Conservation (phyloP, 352 stramenopile genomes). For the Aphanomyces cochlioides region DNA sequence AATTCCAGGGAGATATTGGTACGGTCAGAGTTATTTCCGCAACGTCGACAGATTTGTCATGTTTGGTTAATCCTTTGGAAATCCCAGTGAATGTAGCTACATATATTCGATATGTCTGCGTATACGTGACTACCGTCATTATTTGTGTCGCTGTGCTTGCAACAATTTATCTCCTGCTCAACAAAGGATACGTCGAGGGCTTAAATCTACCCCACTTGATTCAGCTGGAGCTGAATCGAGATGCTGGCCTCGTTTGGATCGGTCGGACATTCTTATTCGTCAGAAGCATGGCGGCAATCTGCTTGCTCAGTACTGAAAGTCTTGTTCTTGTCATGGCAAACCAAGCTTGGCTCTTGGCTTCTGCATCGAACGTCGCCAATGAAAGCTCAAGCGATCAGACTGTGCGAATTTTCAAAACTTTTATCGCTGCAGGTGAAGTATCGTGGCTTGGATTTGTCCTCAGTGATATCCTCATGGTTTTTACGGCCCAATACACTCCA, state of each 20-base stretch:
- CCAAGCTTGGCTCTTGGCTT: not conserved
- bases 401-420: not conserved
- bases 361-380: not conserved
- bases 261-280: constrained; percentile 15
- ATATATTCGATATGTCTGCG: constrained; percentile 18
- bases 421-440: constrained; percentile 1
- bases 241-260: constrained; percentile 7
- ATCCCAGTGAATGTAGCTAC: constrained; percentile 17
- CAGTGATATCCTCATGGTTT: not conserved
- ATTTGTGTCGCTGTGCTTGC: constrained; percentile 4
- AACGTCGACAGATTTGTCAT: not conserved
- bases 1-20: constrained; percentile 15
- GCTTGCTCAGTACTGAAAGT: constrained; percentile 11
- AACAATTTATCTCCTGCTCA: not conserved
- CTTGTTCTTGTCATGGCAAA: not conserved
- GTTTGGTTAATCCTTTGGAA: constrained; percentile 20
- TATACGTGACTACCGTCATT: constrained; percentile 14
- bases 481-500: not conserved
- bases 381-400: too few species aligned
- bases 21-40: constrained; percentile 2
- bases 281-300: constrained; percentile 8
- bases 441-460: not conserved
- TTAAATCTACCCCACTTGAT: too few species aligned
- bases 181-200: constrained; percentile 1
- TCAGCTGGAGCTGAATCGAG: constrained; percentile 23